Evolutionary conservation across 1,284 basidiomycete species (phyloP).

Genomic region (Hypsizygus ulmarius): DNA sequence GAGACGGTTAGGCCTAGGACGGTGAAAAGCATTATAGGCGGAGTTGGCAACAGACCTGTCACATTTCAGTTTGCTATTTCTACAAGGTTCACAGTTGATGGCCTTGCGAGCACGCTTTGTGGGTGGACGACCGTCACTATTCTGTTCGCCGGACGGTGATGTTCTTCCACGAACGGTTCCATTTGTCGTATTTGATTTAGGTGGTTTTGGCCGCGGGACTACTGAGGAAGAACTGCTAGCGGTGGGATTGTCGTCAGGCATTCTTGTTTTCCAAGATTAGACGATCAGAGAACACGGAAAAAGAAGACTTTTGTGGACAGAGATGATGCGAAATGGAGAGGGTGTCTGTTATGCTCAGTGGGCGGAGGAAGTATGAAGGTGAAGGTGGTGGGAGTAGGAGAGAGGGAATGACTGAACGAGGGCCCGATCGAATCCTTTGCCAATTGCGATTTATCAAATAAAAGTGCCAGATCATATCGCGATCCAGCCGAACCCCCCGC

Average conservation of each 20-base stretch:
- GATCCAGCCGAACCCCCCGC: constrained; percentile 13
- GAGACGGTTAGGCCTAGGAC: constrained; percentile 14
- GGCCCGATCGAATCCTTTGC: constrained; percentile 21
- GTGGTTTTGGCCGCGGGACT: constrained; percentile 41
- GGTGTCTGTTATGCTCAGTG: background rate
- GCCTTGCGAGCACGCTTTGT: constrained; percentile 78
- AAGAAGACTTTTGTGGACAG: background rate
- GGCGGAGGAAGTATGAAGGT: constrained; percentile 5
- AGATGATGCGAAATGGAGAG: background rate
- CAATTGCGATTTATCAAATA: constrained; percentile 23
- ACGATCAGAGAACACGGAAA: constrained; percentile 7
- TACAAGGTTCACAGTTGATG: constrained; percentile 82
- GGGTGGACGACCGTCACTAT: constrained; percentile 53
- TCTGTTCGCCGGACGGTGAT: constrained; percentile 45
- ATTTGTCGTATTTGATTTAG: constrained; percentile 28
- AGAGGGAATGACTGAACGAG: constrained; percentile 17
- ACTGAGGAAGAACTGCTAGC: constrained; percentile 40
- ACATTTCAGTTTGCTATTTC: constrained; percentile 82
- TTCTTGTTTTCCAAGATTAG: constrained; percentile 24
- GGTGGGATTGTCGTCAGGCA: constrained; percentile 47
- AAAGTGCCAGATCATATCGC: constrained; percentile 16
- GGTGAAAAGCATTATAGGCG: constrained; percentile 3
- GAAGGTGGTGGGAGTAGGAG: constrained; percentile 19
- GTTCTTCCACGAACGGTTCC: constrained; percentile 47
- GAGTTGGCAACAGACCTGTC: constrained; percentile 52